Percentiles rank a stretch among this genome's conserved stretches.
phyloP scores from a whole-genome alignment of 1,139 yeast species.

The Kodamaea plutei region DNA sequence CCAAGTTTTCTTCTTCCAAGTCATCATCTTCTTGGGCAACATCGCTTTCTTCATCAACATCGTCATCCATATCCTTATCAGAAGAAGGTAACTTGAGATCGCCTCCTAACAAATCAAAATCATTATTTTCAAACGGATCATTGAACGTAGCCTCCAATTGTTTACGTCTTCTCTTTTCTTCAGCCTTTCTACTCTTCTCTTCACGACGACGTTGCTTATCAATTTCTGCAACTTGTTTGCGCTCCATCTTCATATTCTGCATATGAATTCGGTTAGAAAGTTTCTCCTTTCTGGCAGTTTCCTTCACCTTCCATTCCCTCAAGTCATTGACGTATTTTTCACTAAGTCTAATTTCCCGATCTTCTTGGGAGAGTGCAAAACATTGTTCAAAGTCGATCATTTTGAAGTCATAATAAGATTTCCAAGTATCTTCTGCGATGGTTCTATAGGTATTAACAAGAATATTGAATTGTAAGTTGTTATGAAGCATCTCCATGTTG shows the following conservation, averaged over 20 bases:
- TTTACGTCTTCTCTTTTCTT: constrained; percentile 10
- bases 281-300: constrained; percentile 18
- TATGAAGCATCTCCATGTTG: constrained; percentile 44
- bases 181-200: constrained; percentile 5
- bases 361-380: constrained; percentile 19
- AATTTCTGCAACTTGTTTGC: constrained; percentile 11
- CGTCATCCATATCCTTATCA: constrained; percentile 9
- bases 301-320: constrained; percentile 18
- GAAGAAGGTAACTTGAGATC: constrained; percentile 6
- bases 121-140: constrained; percentile 18
- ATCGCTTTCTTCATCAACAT: constrained; percentile 8
- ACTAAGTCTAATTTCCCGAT: constrained; percentile 10
- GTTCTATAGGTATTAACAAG: constrained; percentile 40
- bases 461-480: constrained; percentile 39
- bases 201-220: constrained; percentile 9
- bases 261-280: constrained; percentile 10
- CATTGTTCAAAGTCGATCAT: constrained; percentile 39
- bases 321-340: constrained; percentile 13
- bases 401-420: constrained; percentile 36
- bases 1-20: constrained; percentile 9
- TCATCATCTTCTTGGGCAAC: constrained; percentile 9
- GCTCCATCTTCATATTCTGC: constrained; percentile 13
- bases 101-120: constrained; percentile 10
- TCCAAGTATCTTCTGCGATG: constrained; percentile 40
- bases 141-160: constrained; percentile 18